Base-by-base conservation (phyloP, 495 filamentous ascomycete species). In the Jackrogersella minutella region DNA sequence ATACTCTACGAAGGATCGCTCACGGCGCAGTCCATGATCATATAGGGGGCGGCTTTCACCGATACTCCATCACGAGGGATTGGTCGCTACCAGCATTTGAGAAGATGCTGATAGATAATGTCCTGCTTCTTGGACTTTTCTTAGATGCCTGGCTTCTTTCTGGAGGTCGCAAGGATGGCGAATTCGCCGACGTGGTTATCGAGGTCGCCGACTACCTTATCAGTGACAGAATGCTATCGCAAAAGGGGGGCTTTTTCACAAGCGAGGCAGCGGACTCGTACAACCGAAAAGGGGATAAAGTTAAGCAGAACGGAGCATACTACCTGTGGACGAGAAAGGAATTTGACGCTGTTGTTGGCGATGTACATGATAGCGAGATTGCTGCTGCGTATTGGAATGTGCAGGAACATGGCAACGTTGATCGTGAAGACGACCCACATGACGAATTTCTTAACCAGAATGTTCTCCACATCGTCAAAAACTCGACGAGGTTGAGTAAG, bases 61-160 rank as follows among this genome's bases (percentile, higher is more conserved):
- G 95, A 46, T 97, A 97, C 67, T 96, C 92, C 34, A 89, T 97
- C 5, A 98, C 95, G 5, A 79, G 84, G 22, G 90, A 97, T 75
- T 99, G 95, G 95, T 88, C 86, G 55, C 76, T 99, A 37, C 95
- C 95, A 21, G 93, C 97, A 71, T 99, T 99, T 71, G 95, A 99
- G 78, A 99, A 99, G 83, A 97, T 99, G 92, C 86, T 97, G 2
- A 93, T 94, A 58, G 96, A 98, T 72, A 94, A 99, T 67, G 92
- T 90, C 6, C 90, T 97, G 63, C 85, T 99, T 10, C 77, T 99
- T 11, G 85, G 90, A 62, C 85, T 92, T 19, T 99, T 96, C 72
- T 82, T 97, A 5, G 94, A 98, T 71, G 94, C 90, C 0, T 98
- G 92, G 80, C 83, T 93, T 9, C 78, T 90, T 4, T 88, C 87